A percentile compares a stretch with the other conserved stretches of the same genome.
Evolutionary conservation across 2,329 filamentous ascomycete species (phyloP).

Genomic region (Neopestalotiopsis sp.): DNA sequence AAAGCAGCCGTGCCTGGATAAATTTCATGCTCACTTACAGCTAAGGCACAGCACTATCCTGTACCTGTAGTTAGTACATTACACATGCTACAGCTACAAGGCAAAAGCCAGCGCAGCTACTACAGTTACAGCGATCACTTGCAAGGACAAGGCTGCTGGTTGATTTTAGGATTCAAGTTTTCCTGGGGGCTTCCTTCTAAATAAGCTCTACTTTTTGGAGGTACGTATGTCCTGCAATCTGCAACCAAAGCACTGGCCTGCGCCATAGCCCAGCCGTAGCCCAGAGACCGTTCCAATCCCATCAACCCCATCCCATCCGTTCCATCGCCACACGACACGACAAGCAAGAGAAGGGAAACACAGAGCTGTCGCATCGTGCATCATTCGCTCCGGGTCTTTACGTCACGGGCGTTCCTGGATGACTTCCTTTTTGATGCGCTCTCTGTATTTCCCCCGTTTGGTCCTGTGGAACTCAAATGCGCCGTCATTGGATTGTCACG

Average conservation of each 20-base stretch:
- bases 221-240: constrained; percentile 7
- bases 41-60: background rate
- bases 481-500: constrained; percentile 5
- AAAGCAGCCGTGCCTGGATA: background rate
- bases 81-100: background rate
- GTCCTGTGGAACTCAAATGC: background rate
- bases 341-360: background rate
- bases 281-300: too few relatives aligned
- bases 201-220: constrained; percentile 1
- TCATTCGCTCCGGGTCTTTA: constrained; percentile 7
- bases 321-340: background rate
- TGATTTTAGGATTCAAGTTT: background rate
- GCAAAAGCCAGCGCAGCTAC: too few relatives aligned
- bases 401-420: constrained; percentile 11
- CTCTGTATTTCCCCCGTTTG: background rate
- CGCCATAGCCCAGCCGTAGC: background rate
- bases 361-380: background rate
- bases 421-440: constrained; percentile 6
- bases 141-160: background rate
- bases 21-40: background rate
- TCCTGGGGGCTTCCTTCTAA: constrained; percentile 2
- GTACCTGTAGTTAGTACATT: background rate
- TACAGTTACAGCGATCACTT: background rate
- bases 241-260: background rate
- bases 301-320: background rate